These are phyloP conservation scores for Rhizophagus sp. DNA, from an alignment of 192 early-diverging fungal species.

Conservation along the genomic window DNA sequence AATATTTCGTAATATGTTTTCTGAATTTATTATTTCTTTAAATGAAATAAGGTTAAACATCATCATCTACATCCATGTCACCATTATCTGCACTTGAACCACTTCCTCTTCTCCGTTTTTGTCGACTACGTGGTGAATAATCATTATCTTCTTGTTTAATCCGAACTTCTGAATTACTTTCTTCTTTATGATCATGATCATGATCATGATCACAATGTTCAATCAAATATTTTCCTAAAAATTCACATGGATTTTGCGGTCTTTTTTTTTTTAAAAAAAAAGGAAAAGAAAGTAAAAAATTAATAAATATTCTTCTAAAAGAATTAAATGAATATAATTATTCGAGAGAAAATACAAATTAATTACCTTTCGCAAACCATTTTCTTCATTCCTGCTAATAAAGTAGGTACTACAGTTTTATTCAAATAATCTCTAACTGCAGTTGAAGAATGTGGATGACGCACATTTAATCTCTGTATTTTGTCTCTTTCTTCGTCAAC, in stretches of 20 bases:
- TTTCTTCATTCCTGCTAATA: constrained; percentile 47
- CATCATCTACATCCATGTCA: constrained; percentile 12
- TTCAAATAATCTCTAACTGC: constrained; percentile 45
- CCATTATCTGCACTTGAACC: constrained; percentile 1
- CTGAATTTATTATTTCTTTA: not conserved
- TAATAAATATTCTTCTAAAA: no score
- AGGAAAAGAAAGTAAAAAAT: not conserved
- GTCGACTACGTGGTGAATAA: not conserved
- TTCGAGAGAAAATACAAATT: not conserved
- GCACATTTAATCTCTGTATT: constrained; percentile 22
- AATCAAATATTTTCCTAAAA: constrained; percentile 40
- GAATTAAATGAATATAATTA: no score
- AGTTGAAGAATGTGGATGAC: constrained; percentile 10
- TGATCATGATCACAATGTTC: constrained; percentile 32
- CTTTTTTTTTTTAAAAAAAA: constrained; percentile 31
- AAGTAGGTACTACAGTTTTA: constrained; percentile 46
- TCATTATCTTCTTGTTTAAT: constrained; percentile 14
- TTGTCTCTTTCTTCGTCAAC: constrained; percentile 20
- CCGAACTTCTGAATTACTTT: not conserved
- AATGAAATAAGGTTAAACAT: not conserved
- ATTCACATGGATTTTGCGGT: constrained; percentile 42
- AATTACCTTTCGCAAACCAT: constrained; percentile 43
- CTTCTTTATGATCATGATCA: constrained; percentile 15
- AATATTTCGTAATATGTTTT: not conserved
- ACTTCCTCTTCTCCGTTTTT: constrained; percentile 20